phyloP scores from a whole-genome alignment of 2,329 filamentous ascomycete genomes.

The Kalaharituber pfeilii region DNA sequence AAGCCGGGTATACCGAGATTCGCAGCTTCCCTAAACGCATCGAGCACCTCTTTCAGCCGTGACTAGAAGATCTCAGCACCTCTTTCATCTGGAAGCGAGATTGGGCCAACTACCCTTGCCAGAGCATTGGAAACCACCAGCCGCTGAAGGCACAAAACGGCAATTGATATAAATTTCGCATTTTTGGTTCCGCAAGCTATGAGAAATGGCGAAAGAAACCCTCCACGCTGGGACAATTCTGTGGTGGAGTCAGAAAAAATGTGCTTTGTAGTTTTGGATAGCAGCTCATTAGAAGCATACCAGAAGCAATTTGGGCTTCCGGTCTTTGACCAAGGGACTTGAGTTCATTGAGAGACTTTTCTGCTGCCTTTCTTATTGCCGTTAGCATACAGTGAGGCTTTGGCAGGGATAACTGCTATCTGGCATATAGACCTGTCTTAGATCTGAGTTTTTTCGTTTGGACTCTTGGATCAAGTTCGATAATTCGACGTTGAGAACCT shows the following conservation, averaged over 20 bases:
- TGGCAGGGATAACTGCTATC: background rate
- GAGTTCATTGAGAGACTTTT: conserved; percentile 81
- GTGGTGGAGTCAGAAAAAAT: conserved; percentile 9
- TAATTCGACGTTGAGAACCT: conserved; percentile 75
- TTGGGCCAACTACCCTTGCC: conserved; percentile 31
- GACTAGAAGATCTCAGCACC: conserved; percentile 31
- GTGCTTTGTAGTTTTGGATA: conserved; percentile 4
- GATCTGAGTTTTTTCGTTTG: conserved; percentile 80
- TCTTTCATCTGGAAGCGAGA: background rate
- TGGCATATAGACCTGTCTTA: conserved; percentile 49
- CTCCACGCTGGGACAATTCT: conserved; percentile 68
- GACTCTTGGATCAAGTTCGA: conserved; percentile 86
- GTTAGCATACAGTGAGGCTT: conserved; percentile 6
- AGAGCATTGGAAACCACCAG: conserved; percentile 69
- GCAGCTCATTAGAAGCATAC: conserved; percentile 30
- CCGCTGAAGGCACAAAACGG: conserved; percentile 73
- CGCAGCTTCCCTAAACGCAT: conserved; percentile 71
- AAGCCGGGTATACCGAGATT: conserved; percentile 40
- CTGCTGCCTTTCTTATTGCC: conserved; percentile 48
- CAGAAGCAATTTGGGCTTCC: conserved; percentile 57
- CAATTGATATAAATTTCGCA: conserved; percentile 73
- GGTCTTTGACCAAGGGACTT: conserved; percentile 56
- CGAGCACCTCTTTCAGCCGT: conserved; percentile 68
- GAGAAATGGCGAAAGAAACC: conserved; percentile 85
- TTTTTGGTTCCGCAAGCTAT: conserved; percentile 83